Evolutionary conservation across 192 early-diverging fungal genomes (phyloP).

Genomic region (Chytriomyces sp.): DNA sequence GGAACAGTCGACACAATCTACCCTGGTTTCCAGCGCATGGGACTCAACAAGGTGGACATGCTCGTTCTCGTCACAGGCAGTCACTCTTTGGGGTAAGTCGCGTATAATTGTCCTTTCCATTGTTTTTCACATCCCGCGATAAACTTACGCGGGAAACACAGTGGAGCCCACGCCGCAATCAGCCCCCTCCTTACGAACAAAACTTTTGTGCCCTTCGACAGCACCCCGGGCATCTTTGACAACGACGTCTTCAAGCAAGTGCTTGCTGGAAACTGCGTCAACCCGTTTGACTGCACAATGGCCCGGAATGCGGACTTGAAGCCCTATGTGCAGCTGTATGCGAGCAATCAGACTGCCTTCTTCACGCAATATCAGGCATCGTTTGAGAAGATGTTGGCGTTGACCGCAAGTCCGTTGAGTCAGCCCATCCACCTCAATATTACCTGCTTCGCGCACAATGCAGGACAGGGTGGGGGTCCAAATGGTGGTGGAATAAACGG

Average conservation of each 20-base stretch:
- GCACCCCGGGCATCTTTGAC: constrained; percentile 32
- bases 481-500: no score
- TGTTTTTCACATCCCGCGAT: constrained; percentile 2
- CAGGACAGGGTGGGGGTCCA: no score
- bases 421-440: no score
- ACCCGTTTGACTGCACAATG: constrained; percentile 18
- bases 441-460: no score
- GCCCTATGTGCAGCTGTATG: constrained; percentile 12
- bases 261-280: constrained; percentile 11
- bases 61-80: constrained; percentile 32
- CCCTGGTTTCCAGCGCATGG: constrained; percentile 13
- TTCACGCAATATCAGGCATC: constrained; percentile 5
- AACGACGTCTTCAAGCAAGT: constrained; percentile 29
- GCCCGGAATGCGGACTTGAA: constrained; percentile 12
- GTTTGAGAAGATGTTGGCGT: no score
- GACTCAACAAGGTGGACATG: constrained; percentile 31
- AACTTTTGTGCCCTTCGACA: constrained; percentile 34
- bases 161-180: constrained; percentile 9
- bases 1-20: background rate
- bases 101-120: background rate
- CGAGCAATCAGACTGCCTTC: constrained; percentile 10
- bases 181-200: constrained; percentile 19
- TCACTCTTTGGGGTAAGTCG: constrained; percentile 36
- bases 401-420: no score
- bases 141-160: no score